Evolutionary conservation across 1,284 basidiomycete genomes (phyloP), one percentile per base, ranked within the genome.

Genomic region (Trichosporon sp.): DNA sequence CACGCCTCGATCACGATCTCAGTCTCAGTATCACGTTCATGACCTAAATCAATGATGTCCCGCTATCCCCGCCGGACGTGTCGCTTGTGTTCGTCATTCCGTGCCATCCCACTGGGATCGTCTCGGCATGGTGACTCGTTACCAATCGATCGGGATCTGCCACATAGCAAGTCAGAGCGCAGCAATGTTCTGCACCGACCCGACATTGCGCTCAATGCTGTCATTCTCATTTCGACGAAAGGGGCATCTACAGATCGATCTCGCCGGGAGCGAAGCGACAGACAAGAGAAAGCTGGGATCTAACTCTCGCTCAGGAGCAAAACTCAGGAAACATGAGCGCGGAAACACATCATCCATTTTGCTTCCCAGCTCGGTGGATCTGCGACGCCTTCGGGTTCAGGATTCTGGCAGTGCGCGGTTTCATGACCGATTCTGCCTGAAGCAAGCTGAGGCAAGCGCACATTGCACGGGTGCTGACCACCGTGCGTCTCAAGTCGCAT

Each of bases 261-360:
- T 12, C 19, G 19, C 14, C 51, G 51, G 19, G 48, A 16, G 12
- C 48, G 12, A 51, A 19, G 48, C 48, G 48, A 16, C 26, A 26
- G 48, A 16, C n/a, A 19, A 16, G 8, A 2, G 19, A 51, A 10
- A 6, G 51, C 51, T n/a, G 51, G 38, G 38, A 40, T 40, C 38
- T 40, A 40, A 40, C 38, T 40, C 38, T 6, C 38, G 11, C 38
- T 40, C 51, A n/a, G 51, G 51, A 54, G 5, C 51, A 5, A 26
- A 26, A 26, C 19, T 54, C 51, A 54, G 51, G 51, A 54, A 6
- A 10, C 48, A 11, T 6, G 5, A 26, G 21, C 19, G 51, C 51
- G 51, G 51, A 54, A 54, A 26, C 51, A 54, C 51, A 54, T 54
- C 43, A 46, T 46, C 43, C 43, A 46, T 46, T 46, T 46, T 46